These are phyloP conservation scores for barley (Hordeum vulgare) DNA, from an alignment of 176 grass and related monocot genomes.

Conservation along the genomic window MorexV3_pseudomolecules_assembly NC_058520.1:67049662-67050161, in stretches of 20 bases:
- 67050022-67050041: too few relatives aligned
- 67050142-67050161: too few relatives aligned
- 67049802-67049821: background rate
- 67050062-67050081: too few relatives aligned
- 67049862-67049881: background rate
- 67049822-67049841: background rate
- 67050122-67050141: too few relatives aligned
- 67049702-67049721: background rate
- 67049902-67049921: conserved; percentile 36
- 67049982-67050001: conserved; percentile 35
- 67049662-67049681: background rate
- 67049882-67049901: conserved; percentile 28
- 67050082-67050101: too few relatives aligned
- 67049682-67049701: conserved; percentile 24
- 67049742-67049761: background rate
- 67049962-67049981: conserved; percentile 29
- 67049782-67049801: background rate
- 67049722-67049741: background rate
- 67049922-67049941: conserved; percentile 28
- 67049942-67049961: conserved; percentile 37
- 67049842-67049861: background rate
- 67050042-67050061: too few relatives aligned
- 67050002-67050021: too few relatives aligned
- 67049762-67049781: background rate
- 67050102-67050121: too few relatives aligned